These are phyloP conservation scores for Liquidambar formosana DNA, from an alignment of 164 flowering plant species.

Conservation along the genomic window DNA sequence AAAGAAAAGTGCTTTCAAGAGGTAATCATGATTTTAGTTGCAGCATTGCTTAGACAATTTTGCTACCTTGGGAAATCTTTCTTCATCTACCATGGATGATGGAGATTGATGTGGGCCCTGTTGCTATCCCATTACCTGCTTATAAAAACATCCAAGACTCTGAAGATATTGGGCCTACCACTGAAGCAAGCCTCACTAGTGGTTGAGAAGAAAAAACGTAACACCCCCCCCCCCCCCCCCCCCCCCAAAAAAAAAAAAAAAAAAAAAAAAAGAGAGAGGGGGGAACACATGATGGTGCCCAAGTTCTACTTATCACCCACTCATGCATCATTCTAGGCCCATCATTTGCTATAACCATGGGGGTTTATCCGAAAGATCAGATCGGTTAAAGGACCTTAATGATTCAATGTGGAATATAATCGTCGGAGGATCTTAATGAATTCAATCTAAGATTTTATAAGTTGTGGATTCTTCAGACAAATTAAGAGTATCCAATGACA, in stretches of 20 bases:
- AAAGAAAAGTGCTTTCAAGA: neutral
- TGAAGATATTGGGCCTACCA: constrained; percentile 12
- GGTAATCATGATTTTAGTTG: constrained; percentile 9
- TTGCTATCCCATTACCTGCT: neutral
- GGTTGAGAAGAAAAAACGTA: constrained; percentile 7
- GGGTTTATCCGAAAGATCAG: neutral
- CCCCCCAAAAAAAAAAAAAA: too few relatives aligned
- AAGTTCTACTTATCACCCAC: constrained; percentile 13
- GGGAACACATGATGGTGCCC: constrained; percentile 17
- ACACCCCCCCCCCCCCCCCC: too few relatives aligned
- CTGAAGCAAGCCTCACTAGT: constrained; percentile 9
- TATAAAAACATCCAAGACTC: neutral
- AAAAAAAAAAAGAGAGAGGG: too few relatives aligned
- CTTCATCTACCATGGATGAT: constrained; percentile 2
- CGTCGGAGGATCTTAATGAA: constrained; percentile 8
- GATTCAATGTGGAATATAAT: constrained; percentile 5
- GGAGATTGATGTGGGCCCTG: neutral
- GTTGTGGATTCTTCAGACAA: neutral
- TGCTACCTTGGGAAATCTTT: neutral
- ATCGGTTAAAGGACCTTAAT: neutral
- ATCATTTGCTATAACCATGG: neutral
- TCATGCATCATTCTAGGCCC: constrained; percentile 13
- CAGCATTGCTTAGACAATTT: neutral
- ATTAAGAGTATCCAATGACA: constrained; percentile 14
- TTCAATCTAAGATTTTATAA: constrained; percentile 1